Percentiles rank a stretch among this genome's conserved stretches.
Conservation (phyloP, 352 stramenopile genomes). For the Phytophthora melonis region DNA sequence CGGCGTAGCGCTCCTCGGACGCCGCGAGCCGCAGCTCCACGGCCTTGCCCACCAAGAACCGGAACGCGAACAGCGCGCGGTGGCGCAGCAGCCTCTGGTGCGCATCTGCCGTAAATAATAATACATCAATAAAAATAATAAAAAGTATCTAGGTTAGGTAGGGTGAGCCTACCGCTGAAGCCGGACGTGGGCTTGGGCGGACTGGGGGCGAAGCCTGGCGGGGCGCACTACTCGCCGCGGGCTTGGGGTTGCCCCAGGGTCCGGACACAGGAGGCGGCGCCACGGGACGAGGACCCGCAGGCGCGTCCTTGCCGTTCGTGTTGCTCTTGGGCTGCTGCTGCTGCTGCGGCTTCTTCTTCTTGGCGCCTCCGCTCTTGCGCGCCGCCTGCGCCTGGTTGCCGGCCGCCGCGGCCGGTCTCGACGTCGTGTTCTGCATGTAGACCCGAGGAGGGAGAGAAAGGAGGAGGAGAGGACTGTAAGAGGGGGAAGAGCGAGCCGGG, state of each 20-base stretch:
- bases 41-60: constrained; percentile 80
- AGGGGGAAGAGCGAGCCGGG: constrained; percentile 9
- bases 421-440: constrained; percentile 39
- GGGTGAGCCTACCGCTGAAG: constrained; percentile 55
- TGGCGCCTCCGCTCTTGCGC: constrained; percentile 42
- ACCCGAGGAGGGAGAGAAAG: not conserved
- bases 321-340: no score
- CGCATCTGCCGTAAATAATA: constrained; percentile 41
- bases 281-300: constrained; percentile 28
- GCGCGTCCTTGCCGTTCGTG: constrained; percentile 25
- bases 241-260: constrained; percentile 38
- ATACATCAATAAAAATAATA: not conserved
- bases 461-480: constrained; percentile 8
- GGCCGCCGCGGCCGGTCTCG: constrained; percentile 11
- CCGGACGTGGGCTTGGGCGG: constrained; percentile 25
- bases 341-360: constrained; percentile 9
- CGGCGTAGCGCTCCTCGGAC: constrained; percentile 64
- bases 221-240: constrained; percentile 24
- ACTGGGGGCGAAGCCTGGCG: constrained; percentile 38
- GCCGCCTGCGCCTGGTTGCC: constrained; percentile 9
- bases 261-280: constrained; percentile 52
- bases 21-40: constrained; percentile 77
- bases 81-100: constrained; percentile 79
- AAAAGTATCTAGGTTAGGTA: not conserved
- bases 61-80: constrained; percentile 83